Conservation (phyloP, 2,329 filamentous ascomycete genomes). For the Cladosporium sphaerospermum region DNA sequence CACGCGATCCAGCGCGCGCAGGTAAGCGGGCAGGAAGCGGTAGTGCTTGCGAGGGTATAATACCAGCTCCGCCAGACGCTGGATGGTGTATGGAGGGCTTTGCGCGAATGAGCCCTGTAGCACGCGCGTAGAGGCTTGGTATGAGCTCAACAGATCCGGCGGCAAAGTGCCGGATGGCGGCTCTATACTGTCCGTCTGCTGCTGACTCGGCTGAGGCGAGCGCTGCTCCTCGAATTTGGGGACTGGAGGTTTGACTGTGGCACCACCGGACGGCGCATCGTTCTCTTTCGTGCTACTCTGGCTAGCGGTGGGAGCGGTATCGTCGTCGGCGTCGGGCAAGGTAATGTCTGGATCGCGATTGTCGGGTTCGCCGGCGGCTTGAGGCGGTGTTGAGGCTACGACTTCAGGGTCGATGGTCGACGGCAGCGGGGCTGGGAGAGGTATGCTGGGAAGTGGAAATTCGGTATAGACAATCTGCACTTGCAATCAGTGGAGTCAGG, state of each 20-base stretch:
- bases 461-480: slow-evolving; percentile 65
- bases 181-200: slow-evolving; percentile 32
- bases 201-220: slow-evolving; percentile 32
- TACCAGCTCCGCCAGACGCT: slow-evolving; percentile 83
- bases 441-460: slow-evolving; percentile 64
- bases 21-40: slow-evolving; percentile 71
- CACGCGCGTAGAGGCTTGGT: slow-evolving; percentile 24
- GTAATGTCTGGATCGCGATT: slow-evolving; percentile 15
- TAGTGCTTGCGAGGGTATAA: slow-evolving; percentile 73
- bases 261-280: slow-evolving; percentile 42
- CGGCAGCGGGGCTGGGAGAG: slow-evolving; percentile 38
- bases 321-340: slow-evolving; percentile 18
- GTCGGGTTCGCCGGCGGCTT: slow-evolving; percentile 27
- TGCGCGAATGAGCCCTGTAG: slow-evolving; percentile 55
- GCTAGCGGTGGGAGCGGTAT: slow-evolving; percentile 21
- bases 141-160: slow-evolving; percentile 55
- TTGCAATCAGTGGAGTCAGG: background rate
- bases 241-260: slow-evolving; percentile 32
- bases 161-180: slow-evolving; percentile 49
- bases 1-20: slow-evolving; percentile 85
- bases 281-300: slow-evolving; percentile 66
- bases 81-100: slow-evolving; percentile 84
- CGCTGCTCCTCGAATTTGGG: slow-evolving; percentile 35
- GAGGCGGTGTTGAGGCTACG: slow-evolving; percentile 26
- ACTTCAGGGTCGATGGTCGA: slow-evolving; percentile 33